These are phyloP conservation scores for Candida alai DNA, from an alignment of 805 yeast species.

Conservation along the genomic window DNA sequence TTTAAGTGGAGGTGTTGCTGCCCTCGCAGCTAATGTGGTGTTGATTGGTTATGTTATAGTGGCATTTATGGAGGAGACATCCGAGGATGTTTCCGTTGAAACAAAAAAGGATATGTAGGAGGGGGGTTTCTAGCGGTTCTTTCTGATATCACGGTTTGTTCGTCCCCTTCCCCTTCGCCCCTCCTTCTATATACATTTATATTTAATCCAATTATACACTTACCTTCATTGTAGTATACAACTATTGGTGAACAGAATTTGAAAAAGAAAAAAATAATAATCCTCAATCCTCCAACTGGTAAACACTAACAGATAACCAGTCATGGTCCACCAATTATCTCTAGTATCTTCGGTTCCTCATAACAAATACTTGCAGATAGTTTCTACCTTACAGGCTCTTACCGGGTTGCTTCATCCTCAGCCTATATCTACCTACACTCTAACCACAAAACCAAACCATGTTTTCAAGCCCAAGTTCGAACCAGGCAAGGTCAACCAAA, in stretches of 20 bases:
- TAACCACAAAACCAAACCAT: conserved; percentile 47
- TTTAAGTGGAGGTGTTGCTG: conserved; percentile 77
- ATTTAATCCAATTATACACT: no score
- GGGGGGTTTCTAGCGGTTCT: neutral
- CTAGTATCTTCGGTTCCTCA: conserved; percentile 44
- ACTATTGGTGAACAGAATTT: no score
- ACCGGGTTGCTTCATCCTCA: conserved; percentile 48
- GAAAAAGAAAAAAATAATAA: neutral
- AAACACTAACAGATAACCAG: neutral
- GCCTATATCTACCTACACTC: conserved; percentile 44
- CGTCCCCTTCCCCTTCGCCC: no score
- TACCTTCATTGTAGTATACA: no score
- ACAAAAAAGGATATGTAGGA: conserved; percentile 8
- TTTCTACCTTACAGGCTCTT: conserved; percentile 47
- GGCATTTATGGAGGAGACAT: conserved; percentile 67
- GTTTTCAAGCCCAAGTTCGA: conserved; percentile 51
- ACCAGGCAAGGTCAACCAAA: conserved; percentile 55
- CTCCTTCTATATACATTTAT: neutral
- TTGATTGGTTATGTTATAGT: conserved; percentile 67
- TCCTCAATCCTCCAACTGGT: neutral
- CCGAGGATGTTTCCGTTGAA: conserved; percentile 20
- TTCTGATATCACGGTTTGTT: conserved; percentile 1
- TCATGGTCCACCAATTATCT: conserved; percentile 54
- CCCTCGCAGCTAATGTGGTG: conserved; percentile 70
- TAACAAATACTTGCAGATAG: conserved; percentile 37